A percentile compares a stretch with the other conserved stretches of the same genome.
phyloP scores from a whole-genome alignment of 352 stramenopile species.

The Phytophthora hybrid region DNA sequence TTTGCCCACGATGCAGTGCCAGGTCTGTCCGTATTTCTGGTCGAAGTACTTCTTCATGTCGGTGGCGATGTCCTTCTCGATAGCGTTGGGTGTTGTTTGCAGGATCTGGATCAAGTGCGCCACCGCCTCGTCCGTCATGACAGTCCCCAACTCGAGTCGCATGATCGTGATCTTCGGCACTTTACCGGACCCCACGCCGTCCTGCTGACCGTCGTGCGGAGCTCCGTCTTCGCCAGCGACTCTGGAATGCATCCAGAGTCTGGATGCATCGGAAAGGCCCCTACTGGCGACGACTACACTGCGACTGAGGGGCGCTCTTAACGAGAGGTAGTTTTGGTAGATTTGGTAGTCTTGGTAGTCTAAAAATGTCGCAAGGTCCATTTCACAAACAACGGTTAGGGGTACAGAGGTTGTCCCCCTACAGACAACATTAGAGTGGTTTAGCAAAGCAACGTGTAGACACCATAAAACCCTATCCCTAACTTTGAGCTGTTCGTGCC shows the following conservation, averaged over 20 bases:
- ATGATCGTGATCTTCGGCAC: slow-evolving; percentile 73
- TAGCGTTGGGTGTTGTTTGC: slow-evolving; percentile 51
- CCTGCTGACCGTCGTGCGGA: slow-evolving; percentile 20
- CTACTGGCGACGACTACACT: slow-evolving; percentile 24
- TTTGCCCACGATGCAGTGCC: slow-evolving; percentile 95
- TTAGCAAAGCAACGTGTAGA: too few species aligned
- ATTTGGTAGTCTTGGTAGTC: too few species aligned
- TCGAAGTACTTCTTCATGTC: slow-evolving; percentile 99
- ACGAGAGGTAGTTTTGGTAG: too few species aligned
- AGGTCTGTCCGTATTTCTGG: slow-evolving; percentile 95
- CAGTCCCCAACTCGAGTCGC: slow-evolving; percentile 69
- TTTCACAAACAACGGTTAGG: too few species aligned
- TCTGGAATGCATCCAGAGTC: too few species aligned
- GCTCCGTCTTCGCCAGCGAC: slow-evolving; percentile 33
- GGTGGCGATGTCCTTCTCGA: slow-evolving; percentile 96
- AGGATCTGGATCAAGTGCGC: slow-evolving; percentile 52
- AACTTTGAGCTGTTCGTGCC: too few species aligned
- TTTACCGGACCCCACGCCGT: slow-evolving; percentile 32
- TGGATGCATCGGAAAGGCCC: slow-evolving; percentile 59
- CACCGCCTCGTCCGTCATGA: slow-evolving; percentile 80
- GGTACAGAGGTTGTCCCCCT: too few species aligned
- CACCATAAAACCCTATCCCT: too few species aligned
- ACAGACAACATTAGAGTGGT: too few species aligned
- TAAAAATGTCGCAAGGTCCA: too few species aligned
- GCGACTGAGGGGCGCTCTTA: too few species aligned